Evolutionary conservation across 768 basidiomycete species (phyloP), one percentile per base, ranked within the genome.

Genomic region (Rhodotorula paludigena): DNA sequence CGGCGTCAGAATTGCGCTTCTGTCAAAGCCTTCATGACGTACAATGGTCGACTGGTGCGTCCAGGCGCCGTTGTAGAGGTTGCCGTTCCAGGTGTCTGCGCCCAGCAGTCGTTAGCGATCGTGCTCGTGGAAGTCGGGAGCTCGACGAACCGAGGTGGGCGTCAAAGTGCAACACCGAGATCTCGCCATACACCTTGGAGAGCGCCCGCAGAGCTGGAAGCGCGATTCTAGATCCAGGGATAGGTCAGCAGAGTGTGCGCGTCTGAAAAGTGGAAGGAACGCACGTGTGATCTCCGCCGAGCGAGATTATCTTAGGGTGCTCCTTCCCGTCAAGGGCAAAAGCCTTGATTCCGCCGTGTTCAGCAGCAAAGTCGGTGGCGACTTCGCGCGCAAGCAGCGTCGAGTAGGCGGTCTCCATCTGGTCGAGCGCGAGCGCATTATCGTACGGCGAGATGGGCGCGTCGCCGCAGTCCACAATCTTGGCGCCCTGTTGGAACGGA

Each of bases 321-420:
- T 83, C 82, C 52, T 79, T 77, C 4, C 85, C 84, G 74, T 89
- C 87, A 16, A 44, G 44, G 30, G 60, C 42, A 23, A 66, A 15
- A 9, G 56, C 25, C 25, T 52, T 57, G 33, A 42, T 66, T 0
- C 58, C 54, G 5, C 59, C 65, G 21, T 47, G 60, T 81, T 82
- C 2, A 84, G 82, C 51, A 85, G 74, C 25, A 72, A 65, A 63
- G 1, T 21, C 53, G 12, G 69, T 58, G 25, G 38, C 41, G 32
- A 67, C 65, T 2, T 83, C 79, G 44, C 89, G 83, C n/a, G 81
- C 80, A 11, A 93, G 80, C 28, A 93, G 80, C 0, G 88, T 87
- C 9, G 84, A 82, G 76, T 92, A 93, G 1, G 89, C 91, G 14
- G 88, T 85, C 76, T 91, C 85, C 79, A 94, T 89, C 77, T 92